Evolutionary conservation across 2,329 filamentous ascomycete species (phyloP), one percentile per base, ranked within the genome.

Genomic region (Cytospora schulzeri): DNA sequence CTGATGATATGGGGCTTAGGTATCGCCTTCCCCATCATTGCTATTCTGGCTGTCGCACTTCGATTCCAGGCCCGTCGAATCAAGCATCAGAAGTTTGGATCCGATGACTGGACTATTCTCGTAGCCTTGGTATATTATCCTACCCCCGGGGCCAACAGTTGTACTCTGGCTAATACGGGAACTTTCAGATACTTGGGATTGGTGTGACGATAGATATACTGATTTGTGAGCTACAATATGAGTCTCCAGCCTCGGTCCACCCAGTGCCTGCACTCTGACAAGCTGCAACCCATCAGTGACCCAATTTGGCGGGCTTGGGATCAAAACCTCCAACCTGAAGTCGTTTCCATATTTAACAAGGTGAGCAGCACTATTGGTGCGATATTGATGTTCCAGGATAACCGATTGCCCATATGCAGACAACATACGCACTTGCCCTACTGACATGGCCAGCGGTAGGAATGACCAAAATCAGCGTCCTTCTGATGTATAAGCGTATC

Each of bases 61-160:
- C 28, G 52, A 33, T 54, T 54, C 52, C 7, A 54, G 3, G 52
- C 52, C 19, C 52, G 52, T 19, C 52, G 28, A 14, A 54, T 54
- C 28, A 54, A 17, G 3, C 11, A 28, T 15, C 52, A 54, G 26
- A 54, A 54, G 9, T 33, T 54, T 7, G 52, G 52, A 33, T 8
- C 52, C 4, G 52, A 54, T 54, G 52, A 54, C 52, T 54, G 52
- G 52, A 54, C 52, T 17, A 12, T 54, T 11, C 22, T 54, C 17
- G 52, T 33, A 12, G 52, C 52, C 9, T 24, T 54, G 28, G 52
- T 54, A 54, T 54, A n/a, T n/a, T n/a, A n/a, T n/a, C n/a, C n/a
- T n/a, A n/a, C n/a, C n/a, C n/a, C n/a, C n/a, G n/a, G n/a, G n/a
- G n/a, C n/a, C n/a, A n/a, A n/a, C n/a, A n/a, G n/a, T n/a, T n/a